Conservation (phyloP, 2,329 filamentous ascomycete genomes). For the Fusarium sp. region DNA sequence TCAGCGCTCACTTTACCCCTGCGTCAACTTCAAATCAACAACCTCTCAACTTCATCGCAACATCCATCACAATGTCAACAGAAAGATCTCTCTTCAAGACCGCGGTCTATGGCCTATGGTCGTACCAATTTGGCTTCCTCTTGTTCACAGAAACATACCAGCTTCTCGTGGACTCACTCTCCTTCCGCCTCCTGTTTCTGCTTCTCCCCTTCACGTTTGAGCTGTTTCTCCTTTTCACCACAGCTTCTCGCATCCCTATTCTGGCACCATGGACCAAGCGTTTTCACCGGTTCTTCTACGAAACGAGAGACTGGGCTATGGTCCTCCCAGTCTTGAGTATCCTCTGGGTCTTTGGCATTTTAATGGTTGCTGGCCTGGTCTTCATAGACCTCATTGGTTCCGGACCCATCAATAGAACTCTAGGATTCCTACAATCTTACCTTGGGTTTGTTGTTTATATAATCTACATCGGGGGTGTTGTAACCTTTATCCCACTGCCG, state of each 20-base stretch:
- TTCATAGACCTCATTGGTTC: slow-evolving; percentile 11
- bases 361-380: background rate
- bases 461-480: background rate
- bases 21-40: background rate
- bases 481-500: slow-evolving; percentile 5
- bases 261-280: background rate
- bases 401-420: background rate
- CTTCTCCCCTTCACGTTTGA: slow-evolving; percentile 21
- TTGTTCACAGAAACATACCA: background rate
- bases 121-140: slow-evolving; percentile 9
- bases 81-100: background rate
- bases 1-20: background rate
- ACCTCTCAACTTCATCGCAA: background rate
- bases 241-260: slow-evolving; percentile 20
- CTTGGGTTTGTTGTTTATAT: background rate
- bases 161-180: background rate
- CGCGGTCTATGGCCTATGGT: slow-evolving; percentile 15
- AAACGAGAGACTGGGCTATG: slow-evolving; percentile 26
- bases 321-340: slow-evolving; percentile 24
- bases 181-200: background rate
- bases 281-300: slow-evolving; percentile 28
- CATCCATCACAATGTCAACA: background rate
- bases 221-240: slow-evolving; percentile 37
- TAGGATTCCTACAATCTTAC: background rate
- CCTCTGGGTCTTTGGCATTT: slow-evolving; percentile 20